Percentiles rank a stretch among this genome's conserved stretches.
These are phyloP conservation scores for Blastosporella zonata DNA, from an alignment of 1,284 basidiomycete genomes.

Conservation along the genomic window DNA sequence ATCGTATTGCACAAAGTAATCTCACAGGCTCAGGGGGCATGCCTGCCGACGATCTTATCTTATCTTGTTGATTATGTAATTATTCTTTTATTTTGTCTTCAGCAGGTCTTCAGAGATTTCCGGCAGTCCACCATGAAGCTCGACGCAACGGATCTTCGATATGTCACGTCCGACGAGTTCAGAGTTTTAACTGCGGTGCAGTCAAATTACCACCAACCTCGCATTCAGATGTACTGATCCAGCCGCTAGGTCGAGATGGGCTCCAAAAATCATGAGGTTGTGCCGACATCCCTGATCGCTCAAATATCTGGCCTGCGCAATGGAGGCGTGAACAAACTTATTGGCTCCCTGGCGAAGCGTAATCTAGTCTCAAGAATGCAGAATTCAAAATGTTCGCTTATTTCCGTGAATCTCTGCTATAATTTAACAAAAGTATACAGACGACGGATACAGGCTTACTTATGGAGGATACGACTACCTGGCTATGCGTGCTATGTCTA, in stretches of 20 bases:
- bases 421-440: slow-evolving; percentile 39
- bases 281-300: slow-evolving; percentile 85
- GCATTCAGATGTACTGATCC: slow-evolving; percentile 7
- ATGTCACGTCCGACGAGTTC: slow-evolving; percentile 91
- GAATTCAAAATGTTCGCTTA: slow-evolving; percentile 78
- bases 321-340: slow-evolving; percentile 91
- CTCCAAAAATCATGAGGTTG: slow-evolving; percentile 96
- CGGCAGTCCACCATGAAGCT: slow-evolving; percentile 71
- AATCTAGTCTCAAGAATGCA: slow-evolving; percentile 89
- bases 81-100: neutral
- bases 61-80: slow-evolving; percentile 8
- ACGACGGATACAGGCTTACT: slow-evolving; percentile 96
- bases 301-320: slow-evolving; percentile 90
- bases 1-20: neutral
- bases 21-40: neutral
- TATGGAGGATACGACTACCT: slow-evolving; percentile 98
- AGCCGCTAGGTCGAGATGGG: slow-evolving; percentile 86
- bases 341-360: slow-evolving; percentile 88
- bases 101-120: neutral
- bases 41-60: neutral
- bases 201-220: neutral
- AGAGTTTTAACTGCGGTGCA: slow-evolving; percentile 87
- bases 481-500: slow-evolving; percentile 90
- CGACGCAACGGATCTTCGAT: slow-evolving; percentile 92
- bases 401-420: neutral